These are phyloP conservation scores for Baorangia bicolor DNA, from an alignment of 768 basidiomycete species.

Conservation along the genomic window DNA sequence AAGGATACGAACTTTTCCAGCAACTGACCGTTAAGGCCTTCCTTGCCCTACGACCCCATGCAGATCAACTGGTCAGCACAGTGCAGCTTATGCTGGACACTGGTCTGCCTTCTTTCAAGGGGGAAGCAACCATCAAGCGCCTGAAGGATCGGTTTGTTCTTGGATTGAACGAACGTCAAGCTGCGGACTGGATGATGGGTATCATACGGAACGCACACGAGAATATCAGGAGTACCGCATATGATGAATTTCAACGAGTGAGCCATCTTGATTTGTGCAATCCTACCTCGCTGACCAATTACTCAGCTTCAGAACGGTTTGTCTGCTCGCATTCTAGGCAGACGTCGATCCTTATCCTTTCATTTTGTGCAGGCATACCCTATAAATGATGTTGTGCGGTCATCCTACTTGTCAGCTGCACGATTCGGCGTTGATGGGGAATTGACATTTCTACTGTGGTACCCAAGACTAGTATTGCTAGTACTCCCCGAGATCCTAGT, in stretches of 20 bases:
- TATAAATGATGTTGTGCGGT: slow-evolving; percentile 20
- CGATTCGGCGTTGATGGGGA: background rate
- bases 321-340: slow-evolving; percentile 7
- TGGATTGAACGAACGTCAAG: slow-evolving; percentile 80
- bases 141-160: slow-evolving; percentile 85
- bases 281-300: slow-evolving; percentile 4
- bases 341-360: background rate
- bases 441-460: background rate
- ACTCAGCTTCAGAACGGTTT: slow-evolving; percentile 50
- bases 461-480: background rate
- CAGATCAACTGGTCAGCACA: slow-evolving; percentile 85
- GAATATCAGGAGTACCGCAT: slow-evolving; percentile 89
- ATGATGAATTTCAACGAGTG: slow-evolving; percentile 94
- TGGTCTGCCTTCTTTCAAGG: slow-evolving; percentile 94
- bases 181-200: slow-evolving; percentile 91
- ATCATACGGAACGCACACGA: slow-evolving; percentile 92
- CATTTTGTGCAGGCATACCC: slow-evolving; percentile 27
- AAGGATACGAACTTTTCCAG: slow-evolving; percentile 93
- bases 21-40: slow-evolving; percentile 95
- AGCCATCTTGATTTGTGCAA: slow-evolving; percentile 24
- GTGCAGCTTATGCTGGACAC: slow-evolving; percentile 94
- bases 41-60: slow-evolving; percentile 92
- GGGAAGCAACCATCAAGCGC: slow-evolving; percentile 86
- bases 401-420: background rate
- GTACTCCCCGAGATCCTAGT: background rate